Percentiles rank a stretch among this genome's conserved stretches.
phyloP scores from a whole-genome alignment of 2,329 filamentous ascomycete genomes.

The Myriosclerotinia scirpicola region DNA sequence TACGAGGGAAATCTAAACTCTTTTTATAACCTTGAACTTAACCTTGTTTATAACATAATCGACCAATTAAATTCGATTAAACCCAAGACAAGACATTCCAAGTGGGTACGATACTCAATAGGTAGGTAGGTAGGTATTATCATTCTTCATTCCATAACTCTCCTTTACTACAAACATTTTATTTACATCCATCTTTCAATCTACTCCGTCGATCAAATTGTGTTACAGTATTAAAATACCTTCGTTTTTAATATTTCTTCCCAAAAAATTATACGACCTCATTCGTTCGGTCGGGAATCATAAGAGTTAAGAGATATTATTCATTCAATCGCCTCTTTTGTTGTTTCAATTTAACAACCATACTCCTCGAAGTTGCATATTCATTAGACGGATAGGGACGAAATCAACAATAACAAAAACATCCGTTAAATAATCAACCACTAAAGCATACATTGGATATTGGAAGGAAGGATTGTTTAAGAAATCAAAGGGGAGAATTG shows the following conservation, averaged over 20 bases:
- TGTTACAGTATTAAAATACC: neutral
- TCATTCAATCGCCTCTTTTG: neutral
- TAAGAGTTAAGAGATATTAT: neutral
- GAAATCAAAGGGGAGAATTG: slow-evolving; percentile 8
- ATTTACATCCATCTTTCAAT: too few relatives aligned
- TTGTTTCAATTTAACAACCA: slow-evolving; percentile 13
- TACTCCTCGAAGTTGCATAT: neutral
- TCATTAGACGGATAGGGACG: neutral
- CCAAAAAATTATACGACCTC: slow-evolving; percentile 7
- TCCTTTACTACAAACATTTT: too few relatives aligned
- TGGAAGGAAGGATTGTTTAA: neutral
- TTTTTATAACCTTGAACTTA: too few relatives aligned
- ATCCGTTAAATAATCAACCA: neutral
- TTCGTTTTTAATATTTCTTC: neutral
- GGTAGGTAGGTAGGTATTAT: too few relatives aligned
- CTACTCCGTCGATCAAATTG: too few relatives aligned
- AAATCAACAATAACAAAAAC: slow-evolving; percentile 7
- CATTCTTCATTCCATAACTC: too few relatives aligned
- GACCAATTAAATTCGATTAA: too few relatives aligned
- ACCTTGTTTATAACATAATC: too few relatives aligned
- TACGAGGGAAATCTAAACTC: too few relatives aligned
- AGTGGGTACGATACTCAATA: too few relatives aligned
- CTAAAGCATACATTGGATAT: neutral
- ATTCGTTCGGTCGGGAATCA: slow-evolving; percentile 17
- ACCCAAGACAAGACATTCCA: too few relatives aligned